Percentiles rank a stretch among this genome's conserved stretches.
Evolutionary conservation across 768 basidiomycete genomes (phyloP).

Genomic region (Boletus patriciae): DNA sequence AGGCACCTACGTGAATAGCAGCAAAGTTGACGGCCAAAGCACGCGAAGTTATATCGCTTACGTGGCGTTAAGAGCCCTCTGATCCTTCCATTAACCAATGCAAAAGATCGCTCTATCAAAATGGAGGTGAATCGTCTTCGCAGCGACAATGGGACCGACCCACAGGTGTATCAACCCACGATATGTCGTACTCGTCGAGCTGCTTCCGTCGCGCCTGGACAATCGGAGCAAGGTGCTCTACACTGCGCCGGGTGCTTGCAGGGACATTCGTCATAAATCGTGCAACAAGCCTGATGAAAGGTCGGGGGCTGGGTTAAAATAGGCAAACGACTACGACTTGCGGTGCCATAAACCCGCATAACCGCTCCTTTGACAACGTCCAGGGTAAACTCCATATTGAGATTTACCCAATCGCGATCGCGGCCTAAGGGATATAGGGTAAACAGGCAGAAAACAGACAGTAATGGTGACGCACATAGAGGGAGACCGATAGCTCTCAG

Average conservation of each 20-base stretch:
- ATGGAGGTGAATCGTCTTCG: neutral
- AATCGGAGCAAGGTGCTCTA: conserved; percentile 27
- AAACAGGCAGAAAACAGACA: neutral
- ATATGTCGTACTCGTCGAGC: neutral
- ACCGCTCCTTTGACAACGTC: conserved; percentile 2
- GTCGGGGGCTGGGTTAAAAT: neutral
- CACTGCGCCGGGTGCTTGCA: conserved; percentile 4
- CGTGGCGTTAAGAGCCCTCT: conserved; percentile 9
- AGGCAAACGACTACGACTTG: conserved; percentile 8
- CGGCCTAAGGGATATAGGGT: conserved; percentile 1
- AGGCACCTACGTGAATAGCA: conserved; percentile 19
- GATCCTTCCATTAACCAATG: conserved; percentile 35
- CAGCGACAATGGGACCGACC: neutral
- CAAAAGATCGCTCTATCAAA: conserved; percentile 33
- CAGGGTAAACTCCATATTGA: conserved; percentile 32
- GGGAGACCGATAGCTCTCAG: conserved; percentile 16
- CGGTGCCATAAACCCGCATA: conserved; percentile 30
- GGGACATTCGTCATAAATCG: conserved; percentile 1
- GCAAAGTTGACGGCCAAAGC: conserved; percentile 22
- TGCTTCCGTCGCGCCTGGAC: conserved; percentile 13
- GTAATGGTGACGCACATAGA: conserved; percentile 4
- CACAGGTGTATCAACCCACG: conserved; percentile 1
- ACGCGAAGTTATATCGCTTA: conserved; percentile 21
- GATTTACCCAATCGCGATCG: conserved; percentile 29
- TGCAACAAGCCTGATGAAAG: conserved; percentile 1